Base-by-base conservation (phyloP, 2,329 filamentous ascomycete species). In the Fusarium phyllophilum region DNA sequence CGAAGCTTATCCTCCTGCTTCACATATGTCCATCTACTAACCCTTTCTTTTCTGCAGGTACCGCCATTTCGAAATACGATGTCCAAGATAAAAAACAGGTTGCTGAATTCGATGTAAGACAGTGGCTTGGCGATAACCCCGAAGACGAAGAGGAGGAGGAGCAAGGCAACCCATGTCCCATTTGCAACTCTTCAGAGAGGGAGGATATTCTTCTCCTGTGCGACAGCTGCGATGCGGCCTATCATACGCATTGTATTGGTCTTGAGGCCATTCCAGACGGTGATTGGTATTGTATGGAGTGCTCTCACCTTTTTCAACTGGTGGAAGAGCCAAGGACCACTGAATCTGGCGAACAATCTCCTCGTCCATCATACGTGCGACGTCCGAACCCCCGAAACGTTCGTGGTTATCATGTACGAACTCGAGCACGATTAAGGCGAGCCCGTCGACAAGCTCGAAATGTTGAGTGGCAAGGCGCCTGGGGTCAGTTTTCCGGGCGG, bases 271-370 rank as follows among this genome's bases (percentile, higher is more conserved):
- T 97, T 63, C 95, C 95, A 29, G 84, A 88, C 36, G 93, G 93
- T 34, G 86, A 91, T 74, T 99, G 96, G 95, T 97, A 96, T 82
- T 99, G 96, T 85, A 91, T 96, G 82, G 91, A 93, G 77, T 99
- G 96, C 83, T 82, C 86, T 70, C 87, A 89, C 70, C 80, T 88
- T 31, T 84, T 89, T 54, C 77, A 81, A 26, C 77, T 82, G 29
- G 72, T 76, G 6, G 77, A 82, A 13, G 79, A 82, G n/a, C 77
- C 79, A 57, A 76, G 79, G 36, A 45, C 71, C 26, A 80, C 79
- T 9, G 83, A 84, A 49, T 72, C 83, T 49, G 78, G 79, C 51
- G 79, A 83, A 24, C 74, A 75, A 5, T 80, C 82, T n/a, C 75
- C 79, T 55, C 79, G 78, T 18, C 78, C 79, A 36, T 79, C 79